These are phyloP conservation scores for Aotearoamyces nothofagi DNA, from an alignment of 2,329 filamentous ascomycete species.

Conservation along the genomic window DNA sequence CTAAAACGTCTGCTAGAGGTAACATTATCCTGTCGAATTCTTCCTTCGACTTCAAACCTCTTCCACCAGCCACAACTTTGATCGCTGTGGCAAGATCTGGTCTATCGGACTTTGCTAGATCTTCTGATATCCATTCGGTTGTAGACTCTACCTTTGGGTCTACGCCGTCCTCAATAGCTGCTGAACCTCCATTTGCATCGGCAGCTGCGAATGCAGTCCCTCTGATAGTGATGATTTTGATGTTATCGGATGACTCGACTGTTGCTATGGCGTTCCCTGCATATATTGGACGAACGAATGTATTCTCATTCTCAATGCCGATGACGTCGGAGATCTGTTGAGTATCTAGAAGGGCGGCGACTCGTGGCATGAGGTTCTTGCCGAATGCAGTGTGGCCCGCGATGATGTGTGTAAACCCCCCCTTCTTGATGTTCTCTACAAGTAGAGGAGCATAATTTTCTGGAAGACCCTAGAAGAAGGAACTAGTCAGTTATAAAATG, in stretches of 20 bases:
- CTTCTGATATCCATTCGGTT: conserved; percentile 87
- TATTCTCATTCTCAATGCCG: conserved; percentile 74
- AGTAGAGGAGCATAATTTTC: conserved; percentile 91
- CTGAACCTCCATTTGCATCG: conserved; percentile 55
- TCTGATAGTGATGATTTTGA: conserved; percentile 85
- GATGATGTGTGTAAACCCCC: conserved; percentile 82
- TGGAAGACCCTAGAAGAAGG: conserved; percentile 51
- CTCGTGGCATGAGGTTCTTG: conserved; percentile 83
- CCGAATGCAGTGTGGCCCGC: conserved; percentile 89
- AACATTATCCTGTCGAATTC: conserved; percentile 90
- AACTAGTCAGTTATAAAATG: conserved; percentile 4
- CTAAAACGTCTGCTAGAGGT: conserved; percentile 80
- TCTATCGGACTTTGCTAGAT: conserved; percentile 83
- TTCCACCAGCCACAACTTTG: conserved; percentile 83
- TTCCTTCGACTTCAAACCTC: conserved; percentile 93
- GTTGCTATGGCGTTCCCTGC: conserved; percentile 95
- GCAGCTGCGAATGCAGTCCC: conserved; percentile 80
- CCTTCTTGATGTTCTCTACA: conserved; percentile 93
- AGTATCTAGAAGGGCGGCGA: conserved; percentile 79
- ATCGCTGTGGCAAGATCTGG: conserved; percentile 84
- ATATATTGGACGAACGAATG: conserved; percentile 93
- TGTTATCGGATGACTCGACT: conserved; percentile 72
- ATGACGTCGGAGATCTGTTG: conserved; percentile 93
- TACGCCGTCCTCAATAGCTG: conserved; percentile 62
- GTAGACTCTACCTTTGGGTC: conserved; percentile 64